Evolutionary conservation across 257 asterid species (phyloP).

Genomic region (Penstemon barbatus): DNA sequence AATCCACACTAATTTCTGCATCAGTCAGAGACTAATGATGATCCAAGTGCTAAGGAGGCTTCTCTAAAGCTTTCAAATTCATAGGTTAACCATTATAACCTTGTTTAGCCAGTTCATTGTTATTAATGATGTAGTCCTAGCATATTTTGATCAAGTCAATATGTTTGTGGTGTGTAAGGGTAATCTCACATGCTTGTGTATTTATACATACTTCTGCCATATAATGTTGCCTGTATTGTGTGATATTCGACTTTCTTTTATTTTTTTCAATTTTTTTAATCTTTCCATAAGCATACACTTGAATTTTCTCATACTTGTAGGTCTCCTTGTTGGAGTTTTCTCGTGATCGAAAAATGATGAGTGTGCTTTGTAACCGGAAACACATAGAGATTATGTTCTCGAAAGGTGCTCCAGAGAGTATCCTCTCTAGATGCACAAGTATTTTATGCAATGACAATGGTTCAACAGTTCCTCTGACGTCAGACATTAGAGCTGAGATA

Average conservation of each 20-base stretch:
- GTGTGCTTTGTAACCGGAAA: constrained; percentile 94
- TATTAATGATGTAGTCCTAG: constrained; percentile 1
- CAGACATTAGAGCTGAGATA: constrained; percentile 75
- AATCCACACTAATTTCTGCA: constrained; percentile 2
- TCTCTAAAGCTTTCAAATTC: constrained; percentile 12
- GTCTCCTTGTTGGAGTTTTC: constrained; percentile 89
- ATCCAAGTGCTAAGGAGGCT: constrained; percentile 16
- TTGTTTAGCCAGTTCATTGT: constrained; percentile 13
- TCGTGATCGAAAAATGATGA: constrained; percentile 99
- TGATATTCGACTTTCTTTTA: constrained; percentile 13
- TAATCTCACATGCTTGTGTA: background rate
- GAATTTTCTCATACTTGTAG: constrained; percentile 44
- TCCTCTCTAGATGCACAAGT: constrained; percentile 83
- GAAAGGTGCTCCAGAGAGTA: constrained; percentile 99
- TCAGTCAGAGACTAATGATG: background rate
- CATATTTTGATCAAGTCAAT: constrained; percentile 4
- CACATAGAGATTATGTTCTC: constrained; percentile 93
- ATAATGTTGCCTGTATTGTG: constrained; percentile 7
- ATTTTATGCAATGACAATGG: constrained; percentile 93
- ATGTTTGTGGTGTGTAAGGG: constrained; percentile 1
- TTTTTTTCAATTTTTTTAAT: background rate
- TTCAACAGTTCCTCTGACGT: constrained; percentile 67
- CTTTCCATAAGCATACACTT: constrained; percentile 21
- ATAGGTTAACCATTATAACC: background rate
- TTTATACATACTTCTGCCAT: background rate